phyloP scores from a whole-genome alignment of 176 grass and related monocot genomes.

The Eleusine indica region DNA sequence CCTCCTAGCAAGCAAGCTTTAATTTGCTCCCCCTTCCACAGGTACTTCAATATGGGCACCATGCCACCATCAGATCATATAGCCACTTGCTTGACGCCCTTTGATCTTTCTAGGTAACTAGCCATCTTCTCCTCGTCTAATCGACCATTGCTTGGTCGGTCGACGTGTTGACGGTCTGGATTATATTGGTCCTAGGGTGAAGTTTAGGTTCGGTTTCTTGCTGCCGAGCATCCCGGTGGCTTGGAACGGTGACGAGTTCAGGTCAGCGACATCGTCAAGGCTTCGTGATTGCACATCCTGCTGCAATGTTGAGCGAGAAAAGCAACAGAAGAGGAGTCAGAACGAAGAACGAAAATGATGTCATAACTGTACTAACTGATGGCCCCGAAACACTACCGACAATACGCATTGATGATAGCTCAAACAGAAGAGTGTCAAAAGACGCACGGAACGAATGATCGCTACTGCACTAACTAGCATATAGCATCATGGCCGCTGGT shows the following conservation, averaged over 20 bases:
- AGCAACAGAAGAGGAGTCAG: not conserved
- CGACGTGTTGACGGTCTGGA: not conserved
- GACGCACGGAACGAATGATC: constrained; percentile 46
- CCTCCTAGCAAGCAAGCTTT: constrained; percentile 36
- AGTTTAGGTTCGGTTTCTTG: constrained; percentile 81
- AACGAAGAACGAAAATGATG: constrained; percentile 23
- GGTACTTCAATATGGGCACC: not conserved
- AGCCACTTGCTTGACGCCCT: not conserved
- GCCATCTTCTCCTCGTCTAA: not conserved
- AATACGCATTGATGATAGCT: constrained; percentile 40
- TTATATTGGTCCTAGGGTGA: constrained; percentile 74
- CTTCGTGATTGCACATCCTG: constrained; percentile 67
- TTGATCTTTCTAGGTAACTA: not conserved
- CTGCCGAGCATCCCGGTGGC: constrained; percentile 23
- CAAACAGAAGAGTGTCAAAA: constrained; percentile 26
- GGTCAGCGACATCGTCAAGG: constrained; percentile 39
- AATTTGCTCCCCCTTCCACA: not conserved
- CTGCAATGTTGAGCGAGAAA: constrained; percentile 35
- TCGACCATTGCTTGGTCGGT: not conserved
- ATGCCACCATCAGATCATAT: constrained; percentile 34
- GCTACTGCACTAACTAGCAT: constrained; percentile 49
- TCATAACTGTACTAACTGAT: constrained; percentile 25
- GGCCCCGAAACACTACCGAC: constrained; percentile 38
- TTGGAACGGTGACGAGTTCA: constrained; percentile 56
- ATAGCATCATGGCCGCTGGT: constrained; percentile 33